These are phyloP conservation scores for Colletotrichum gigasporum DNA, from an alignment of 2,329 filamentous ascomycete genomes.

Conservation along the genomic window DNA sequence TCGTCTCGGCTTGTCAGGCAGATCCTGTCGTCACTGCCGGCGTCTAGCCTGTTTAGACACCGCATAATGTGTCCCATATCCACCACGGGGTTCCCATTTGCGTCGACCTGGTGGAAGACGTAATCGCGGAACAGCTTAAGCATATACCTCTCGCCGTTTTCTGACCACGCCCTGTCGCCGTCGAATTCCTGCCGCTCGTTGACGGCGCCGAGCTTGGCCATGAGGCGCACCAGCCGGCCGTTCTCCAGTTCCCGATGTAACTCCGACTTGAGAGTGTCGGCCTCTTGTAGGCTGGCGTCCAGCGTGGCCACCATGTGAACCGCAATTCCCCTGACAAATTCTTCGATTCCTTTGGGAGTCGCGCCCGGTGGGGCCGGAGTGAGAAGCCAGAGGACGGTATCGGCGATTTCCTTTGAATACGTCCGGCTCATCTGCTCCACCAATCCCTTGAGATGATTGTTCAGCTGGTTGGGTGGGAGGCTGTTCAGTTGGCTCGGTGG, in stretches of 20 bases:
- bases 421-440: slow-evolving; percentile 80
- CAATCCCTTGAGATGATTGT: slow-evolving; percentile 72
- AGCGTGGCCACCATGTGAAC: slow-evolving; percentile 79
- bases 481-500: slow-evolving; percentile 64
- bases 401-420: slow-evolving; percentile 82
- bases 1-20: slow-evolving; percentile 89
- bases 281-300: slow-evolving; percentile 80
- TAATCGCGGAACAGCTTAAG: slow-evolving; percentile 97
- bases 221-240: slow-evolving; percentile 80
- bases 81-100: slow-evolving; percentile 81
- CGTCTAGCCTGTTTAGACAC: slow-evolving; percentile 92
- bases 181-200: slow-evolving; percentile 91
- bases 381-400: slow-evolving; percentile 85
- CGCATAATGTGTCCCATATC: slow-evolving; percentile 89
- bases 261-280: slow-evolving; percentile 78
- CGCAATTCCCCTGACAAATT: slow-evolving; percentile 81
- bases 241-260: slow-evolving; percentile 89
- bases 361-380: slow-evolving; percentile 65
- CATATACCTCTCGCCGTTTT: slow-evolving; percentile 91
- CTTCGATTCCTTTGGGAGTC: slow-evolving; percentile 77
- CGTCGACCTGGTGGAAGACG: slow-evolving; percentile 95
- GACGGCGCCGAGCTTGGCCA: slow-evolving; percentile 84
- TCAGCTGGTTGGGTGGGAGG: slow-evolving; percentile 69
- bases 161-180: slow-evolving; percentile 82
- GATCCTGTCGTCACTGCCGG: slow-evolving; percentile 86